These are phyloP conservation scores for Clarireedia hainanense DNA, from an alignment of 2,329 filamentous ascomycete species.

Conservation along the genomic window DNA sequence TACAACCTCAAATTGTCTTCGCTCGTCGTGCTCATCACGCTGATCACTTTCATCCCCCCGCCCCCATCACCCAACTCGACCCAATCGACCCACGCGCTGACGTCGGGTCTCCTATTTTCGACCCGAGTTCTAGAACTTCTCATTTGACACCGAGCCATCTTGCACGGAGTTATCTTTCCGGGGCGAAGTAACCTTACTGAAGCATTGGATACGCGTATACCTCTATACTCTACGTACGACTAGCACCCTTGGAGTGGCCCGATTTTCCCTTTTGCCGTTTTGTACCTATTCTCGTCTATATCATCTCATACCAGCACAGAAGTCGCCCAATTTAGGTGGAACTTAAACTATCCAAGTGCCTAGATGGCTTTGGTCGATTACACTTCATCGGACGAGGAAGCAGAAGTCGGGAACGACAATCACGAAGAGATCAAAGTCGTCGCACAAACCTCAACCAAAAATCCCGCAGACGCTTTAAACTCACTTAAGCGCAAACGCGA, in stretches of 20 bases:
- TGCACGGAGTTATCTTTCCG: too few relatives aligned
- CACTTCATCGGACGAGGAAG: constrained; percentile 42
- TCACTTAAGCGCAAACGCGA: constrained; percentile 29
- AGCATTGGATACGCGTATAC: too few relatives aligned
- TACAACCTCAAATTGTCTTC: too few relatives aligned
- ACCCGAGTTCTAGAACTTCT: background rate
- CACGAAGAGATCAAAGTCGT: background rate
- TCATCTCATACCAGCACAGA: background rate
- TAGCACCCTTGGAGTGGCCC: too few relatives aligned
- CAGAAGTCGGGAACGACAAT: background rate
- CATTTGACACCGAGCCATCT: too few relatives aligned
- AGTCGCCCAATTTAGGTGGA: background rate
- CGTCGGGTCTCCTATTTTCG: background rate
- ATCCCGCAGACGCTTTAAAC: background rate
- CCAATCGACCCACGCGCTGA: background rate
- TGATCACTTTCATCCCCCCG: background rate
- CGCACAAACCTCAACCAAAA: background rate
- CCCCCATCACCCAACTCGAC: too few relatives aligned
- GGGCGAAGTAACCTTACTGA: too few relatives aligned
- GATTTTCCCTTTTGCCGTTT: too few relatives aligned
- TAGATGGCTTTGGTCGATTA: constrained; percentile 60
- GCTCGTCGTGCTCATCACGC: background rate
- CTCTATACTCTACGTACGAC: too few relatives aligned
- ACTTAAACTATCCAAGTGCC: background rate
- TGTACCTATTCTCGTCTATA: background rate